phyloP scores from a whole-genome alignment of 352 stramenopile species.

The Pythium rishiriense region DNA sequence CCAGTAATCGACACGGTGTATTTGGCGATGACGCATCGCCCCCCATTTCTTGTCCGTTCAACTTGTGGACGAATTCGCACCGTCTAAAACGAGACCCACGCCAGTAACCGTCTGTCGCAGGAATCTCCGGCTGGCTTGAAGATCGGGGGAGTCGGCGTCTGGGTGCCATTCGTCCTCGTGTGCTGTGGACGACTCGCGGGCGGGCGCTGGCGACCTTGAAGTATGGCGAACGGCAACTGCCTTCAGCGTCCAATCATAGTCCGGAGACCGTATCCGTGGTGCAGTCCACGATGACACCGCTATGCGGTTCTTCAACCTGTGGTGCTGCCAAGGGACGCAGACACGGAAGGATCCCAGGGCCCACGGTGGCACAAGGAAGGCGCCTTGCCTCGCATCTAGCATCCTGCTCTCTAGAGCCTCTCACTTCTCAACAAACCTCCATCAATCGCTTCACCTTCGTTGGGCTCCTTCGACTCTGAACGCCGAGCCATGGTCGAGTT shows the following conservation, averaged over 20 bases:
- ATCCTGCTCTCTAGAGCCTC: too few species aligned
- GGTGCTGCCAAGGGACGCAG: not conserved
- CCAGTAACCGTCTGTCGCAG: not conserved
- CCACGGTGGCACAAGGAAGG: too few species aligned
- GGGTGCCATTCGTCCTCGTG: not conserved
- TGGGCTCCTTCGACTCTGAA: not conserved
- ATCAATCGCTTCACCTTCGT: not conserved
- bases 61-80: not conserved
- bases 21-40: not conserved
- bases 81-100: not conserved
- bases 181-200: not conserved
- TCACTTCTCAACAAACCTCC: not conserved
- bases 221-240: not conserved
- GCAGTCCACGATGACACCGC: not conserved
- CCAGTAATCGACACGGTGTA: not conserved
- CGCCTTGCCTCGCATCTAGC: too few species aligned
- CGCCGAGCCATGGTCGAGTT: conserved; percentile 16
- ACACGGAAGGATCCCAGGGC: too few species aligned
- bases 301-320: not conserved
- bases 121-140: not conserved
- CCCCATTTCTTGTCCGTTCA: not conserved
- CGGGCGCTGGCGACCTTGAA: not conserved
- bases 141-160: not conserved
- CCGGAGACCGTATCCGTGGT: not conserved
- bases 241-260: not conserved